Conservation (phyloP, 2,329 filamentous ascomycete species). For the Xylaria sp. region DNA sequence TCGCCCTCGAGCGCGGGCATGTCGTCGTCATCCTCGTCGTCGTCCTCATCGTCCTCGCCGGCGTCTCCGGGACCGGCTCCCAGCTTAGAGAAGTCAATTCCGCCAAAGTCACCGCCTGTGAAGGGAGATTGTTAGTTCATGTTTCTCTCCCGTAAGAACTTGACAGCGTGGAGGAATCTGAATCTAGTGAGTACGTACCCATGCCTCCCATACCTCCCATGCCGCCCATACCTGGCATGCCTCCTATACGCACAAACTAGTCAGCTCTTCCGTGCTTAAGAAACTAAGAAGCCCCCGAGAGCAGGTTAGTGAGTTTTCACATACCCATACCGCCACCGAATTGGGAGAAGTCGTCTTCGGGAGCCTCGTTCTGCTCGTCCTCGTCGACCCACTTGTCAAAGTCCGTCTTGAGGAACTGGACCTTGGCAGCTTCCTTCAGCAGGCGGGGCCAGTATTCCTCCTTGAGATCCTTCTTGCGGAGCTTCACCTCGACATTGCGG, state of each 20-base stretch:
- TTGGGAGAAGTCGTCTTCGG: constrained; percentile 81
- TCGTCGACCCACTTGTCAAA: constrained; percentile 99
- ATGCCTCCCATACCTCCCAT: constrained; percentile 51
- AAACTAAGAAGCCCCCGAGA: constrained; percentile 7
- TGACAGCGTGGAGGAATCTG: constrained; percentile 6
- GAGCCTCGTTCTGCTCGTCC: constrained; percentile 94
- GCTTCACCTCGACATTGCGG: constrained; percentile 88
- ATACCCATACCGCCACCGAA: constrained; percentile 73
- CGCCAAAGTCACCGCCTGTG: constrained; percentile 75
- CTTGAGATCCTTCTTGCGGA: constrained; percentile 97
- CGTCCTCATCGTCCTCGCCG: constrained; percentile 55
- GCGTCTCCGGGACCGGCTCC: constrained; percentile 66
- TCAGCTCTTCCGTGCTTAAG: constrained; percentile 20
- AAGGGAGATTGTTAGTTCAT: constrained; percentile 40
- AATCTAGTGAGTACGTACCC: constrained; percentile 52
- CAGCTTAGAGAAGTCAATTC: constrained; percentile 95
- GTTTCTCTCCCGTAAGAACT: neutral
- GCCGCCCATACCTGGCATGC: constrained; percentile 60
- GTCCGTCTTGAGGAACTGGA: constrained; percentile 97
- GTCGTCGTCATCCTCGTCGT: constrained; percentile 73
- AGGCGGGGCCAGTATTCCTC: constrained; percentile 96
- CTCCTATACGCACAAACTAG: constrained; percentile 53
- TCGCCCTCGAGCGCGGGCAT: constrained; percentile 84
- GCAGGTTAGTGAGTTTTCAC: constrained; percentile 47
- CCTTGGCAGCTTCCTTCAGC: constrained; percentile 88